Evolutionary conservation across 805 yeast species (phyloP), one percentile per base, ranked within the genome.

Genomic region (Ogataea siamensis): DNA sequence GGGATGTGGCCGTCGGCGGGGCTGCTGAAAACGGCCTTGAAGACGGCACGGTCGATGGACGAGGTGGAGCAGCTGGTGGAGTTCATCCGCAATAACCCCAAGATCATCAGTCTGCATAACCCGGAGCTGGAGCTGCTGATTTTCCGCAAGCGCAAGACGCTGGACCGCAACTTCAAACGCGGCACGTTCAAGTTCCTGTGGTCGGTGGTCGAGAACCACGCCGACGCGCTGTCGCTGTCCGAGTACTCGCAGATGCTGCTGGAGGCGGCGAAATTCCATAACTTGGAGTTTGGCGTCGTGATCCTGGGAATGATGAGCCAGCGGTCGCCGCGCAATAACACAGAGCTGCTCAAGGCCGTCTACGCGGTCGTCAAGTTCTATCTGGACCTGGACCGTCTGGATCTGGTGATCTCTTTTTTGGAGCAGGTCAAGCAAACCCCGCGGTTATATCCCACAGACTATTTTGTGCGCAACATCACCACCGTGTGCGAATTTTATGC

Each of bases 1-100:
- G 63, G 63, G 9, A 53, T 59, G 6, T 36, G 46, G 21, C 62
- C 63, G 2, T 43, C 42, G 21, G 34, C 25, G 8, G 47, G 47
- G 15, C 27, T 46, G 5, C 23, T 57, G 21, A 28, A 34, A 19
- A 42, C 40, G 15, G 51, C 49, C 20, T 37, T 45, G 27, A 38
- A 25, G 6, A 19, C 23, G 17, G n/a, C 42, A 2, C 23, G 42
- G 5, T 26, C 49, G 5, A n/a, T 37, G 12, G 49, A 48, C 23
- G 49, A 47, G 17, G 26, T 50, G 11, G 28, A 40, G 13, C 38
- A 49, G 26, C 22, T 57, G 5, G 23, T 34, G 28, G 44, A 35
- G 10, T 34, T 55, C 7, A 17, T 46, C 12, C 36, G 43, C 18
- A 32, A 31, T 9, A 34, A 51, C 28, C 43, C 49, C 10, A 38